phyloP scores from a whole-genome alignment of 106 monocot species.

The Iris macrosiphon region DNA sequence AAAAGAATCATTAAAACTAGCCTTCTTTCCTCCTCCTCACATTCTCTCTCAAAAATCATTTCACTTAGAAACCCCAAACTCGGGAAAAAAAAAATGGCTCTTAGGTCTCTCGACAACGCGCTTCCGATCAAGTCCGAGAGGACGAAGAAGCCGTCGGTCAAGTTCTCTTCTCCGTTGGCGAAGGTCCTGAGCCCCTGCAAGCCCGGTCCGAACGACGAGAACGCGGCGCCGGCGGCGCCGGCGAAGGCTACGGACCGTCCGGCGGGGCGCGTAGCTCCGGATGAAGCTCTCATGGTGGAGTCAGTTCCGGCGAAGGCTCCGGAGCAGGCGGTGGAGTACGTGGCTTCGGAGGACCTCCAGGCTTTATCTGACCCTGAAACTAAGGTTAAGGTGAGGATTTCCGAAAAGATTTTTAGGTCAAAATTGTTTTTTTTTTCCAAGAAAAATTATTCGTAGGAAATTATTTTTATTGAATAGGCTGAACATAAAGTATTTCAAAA shows the following conservation, averaged over 20 bases:
- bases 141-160: slow-evolving; percentile 44
- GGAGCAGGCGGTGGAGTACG: slow-evolving; percentile 59
- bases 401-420: neutral
- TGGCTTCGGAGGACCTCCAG: slow-evolving; percentile 54
- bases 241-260: slow-evolving; percentile 25
- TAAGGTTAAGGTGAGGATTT: slow-evolving; percentile 33
- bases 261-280: slow-evolving; percentile 59
- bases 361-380: slow-evolving; percentile 38
- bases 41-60: too few relatives aligned
- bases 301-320: slow-evolving; percentile 11
- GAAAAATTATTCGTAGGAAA: neutral
- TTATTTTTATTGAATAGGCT: too few relatives aligned
- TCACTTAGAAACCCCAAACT: neutral
- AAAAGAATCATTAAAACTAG: too few relatives aligned
- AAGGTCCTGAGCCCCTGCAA: neutral
- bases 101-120: slow-evolving; percentile 67
- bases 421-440: neutral
- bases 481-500: too few relatives aligned
- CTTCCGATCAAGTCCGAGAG: slow-evolving; percentile 41
- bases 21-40: too few relatives aligned
- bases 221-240: slow-evolving; percentile 13
- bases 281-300: too few relatives aligned
- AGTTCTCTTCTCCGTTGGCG: neutral
- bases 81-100: slow-evolving; percentile 46
- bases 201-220: slow-evolving; percentile 30